Evolutionary conservation across 441 rosid species (phyloP), one percentile per base, ranked within the genome.

Genomic region (Geranium incanum): DNA sequence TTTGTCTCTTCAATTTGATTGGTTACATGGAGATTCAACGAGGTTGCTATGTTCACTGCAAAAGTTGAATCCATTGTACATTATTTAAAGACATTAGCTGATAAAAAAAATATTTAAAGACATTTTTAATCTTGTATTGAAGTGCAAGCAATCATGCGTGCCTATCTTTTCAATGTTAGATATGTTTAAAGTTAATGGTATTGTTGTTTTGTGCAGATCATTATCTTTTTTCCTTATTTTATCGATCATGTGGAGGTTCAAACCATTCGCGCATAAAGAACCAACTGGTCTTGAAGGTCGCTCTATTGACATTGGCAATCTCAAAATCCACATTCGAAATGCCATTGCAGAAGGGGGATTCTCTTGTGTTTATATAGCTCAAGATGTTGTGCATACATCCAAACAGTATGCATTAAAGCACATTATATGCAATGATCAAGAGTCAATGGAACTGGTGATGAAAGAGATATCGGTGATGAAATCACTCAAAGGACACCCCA

Each of bases 301-400:
- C 63, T 70, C 74, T 71, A 68, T 94, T 0, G 99, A 94, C 68
- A 83, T 94, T 66, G 97, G 90, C 68, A 89, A 80, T 76, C 84
- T 92, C 8, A 92, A 90, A 86, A 77, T 92, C 75, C 90, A 89
- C 38, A 83, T 94, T 52, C 86, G 84, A 36, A 83, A 83, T 77
- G 82, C 78, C 78, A 94, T 94, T 57, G 97, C 97, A 0, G 97
- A 92, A 80, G 97, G 97, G 67, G 97, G 99, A 5, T 94, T 94
- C 83, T 94, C 99, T 0, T 86, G 91, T 66, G 99, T 94, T 57
- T 92, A 94, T 83, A 76, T 86, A 70, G 97, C 96, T 67, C 88
- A 83, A 70, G 99, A 94, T 81, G 83, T 84, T 62, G 68, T 78
- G 23, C 83, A 89, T 65, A 67, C 79, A 15, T 84, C 97, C 8